Evolutionary conservation across 306 rosid genomes (phyloP), one percentile per base, ranked within the genome.

Genomic region (Vigna trinervia): DNA sequence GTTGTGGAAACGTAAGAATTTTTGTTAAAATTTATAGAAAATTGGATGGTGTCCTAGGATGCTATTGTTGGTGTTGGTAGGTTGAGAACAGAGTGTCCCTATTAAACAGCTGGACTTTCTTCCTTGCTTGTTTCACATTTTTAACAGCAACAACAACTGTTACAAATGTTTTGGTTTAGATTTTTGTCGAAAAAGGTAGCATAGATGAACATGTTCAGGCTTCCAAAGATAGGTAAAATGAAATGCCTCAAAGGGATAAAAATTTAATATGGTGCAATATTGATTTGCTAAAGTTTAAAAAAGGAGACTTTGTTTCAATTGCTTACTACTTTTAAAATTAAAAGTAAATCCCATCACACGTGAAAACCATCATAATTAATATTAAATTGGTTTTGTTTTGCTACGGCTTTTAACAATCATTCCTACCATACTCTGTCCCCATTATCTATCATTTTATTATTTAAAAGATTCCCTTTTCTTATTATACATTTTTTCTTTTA

Each of bases 381-480:
- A 32, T 32, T 32, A 32, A 32, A 32, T 36, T 36, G 39, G 8
- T 36, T 36, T 34, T 4, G 38, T 34, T 34, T 34, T 38, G 63
- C 71, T 34, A 62, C 68, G 34, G 79, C 34, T 41, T 63, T 62
- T 34, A 12, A 36, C 52, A 75, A 48, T 50, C 79, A 48, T 45
- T 75, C 72, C 62, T 61, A 47, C 62, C 62, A 6, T 12, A 47
- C 52, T 34, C 43, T 22, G 15, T 23, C 17, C 3, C 46, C 32
- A 8, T 73, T 41, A 30, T 19, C 36, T 32, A 61, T 56, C 26
- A 20, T 20, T 56, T 39, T 6, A 32, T 32, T 32, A 32, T 32
- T 32, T 30, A 30, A 30, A 30, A 3, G 32, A 30, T 30, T 30
- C 38, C 38, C 1, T 5, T 34, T 0, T 34, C 1, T 34, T 5